Conservation (phyloP, 2,329 filamentous ascomycete genomes). For the Emergomyces africanus region DNA sequence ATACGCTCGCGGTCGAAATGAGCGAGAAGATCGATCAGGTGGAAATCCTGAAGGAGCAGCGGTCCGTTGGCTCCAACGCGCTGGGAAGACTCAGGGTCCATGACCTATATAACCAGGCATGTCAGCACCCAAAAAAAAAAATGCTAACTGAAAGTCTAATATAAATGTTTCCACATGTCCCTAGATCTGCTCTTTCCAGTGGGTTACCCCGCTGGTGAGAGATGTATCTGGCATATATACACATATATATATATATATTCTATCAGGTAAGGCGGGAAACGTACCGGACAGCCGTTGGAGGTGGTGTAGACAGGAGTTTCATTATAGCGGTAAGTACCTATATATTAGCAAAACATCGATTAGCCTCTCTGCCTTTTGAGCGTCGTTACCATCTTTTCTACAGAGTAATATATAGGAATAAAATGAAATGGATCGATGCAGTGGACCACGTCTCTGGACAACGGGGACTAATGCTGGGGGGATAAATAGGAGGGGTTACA, state of each 20-base stretch:
- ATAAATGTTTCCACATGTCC: background rate
- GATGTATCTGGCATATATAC: background rate
- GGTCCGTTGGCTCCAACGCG: conserved; percentile 45
- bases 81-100: conserved; percentile 40
- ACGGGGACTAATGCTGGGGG: conserved; percentile 18
- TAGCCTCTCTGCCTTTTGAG: background rate
- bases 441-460: background rate
- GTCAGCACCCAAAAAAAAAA: no score
- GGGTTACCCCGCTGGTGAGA: background rate
- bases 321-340: conserved; percentile 39
- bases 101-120: conserved; percentile 22
- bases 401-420: no score
- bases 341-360: background rate
- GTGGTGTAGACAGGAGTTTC: conserved; percentile 48
- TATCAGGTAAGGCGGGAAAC: background rate
- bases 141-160: background rate
- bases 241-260: background rate
- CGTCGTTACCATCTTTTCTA: conserved; percentile 2
- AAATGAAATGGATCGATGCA: no score
- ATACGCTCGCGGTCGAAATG: conserved; percentile 31
- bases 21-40: conserved; percentile 49
- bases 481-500: no score
- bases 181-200: background rate
- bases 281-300: conserved; percentile 44
- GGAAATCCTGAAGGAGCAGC: conserved; percentile 51